Evolutionary conservation across 805 yeast genomes (phyloP).

Genomic region (Geotrichum ghanense): DNA sequence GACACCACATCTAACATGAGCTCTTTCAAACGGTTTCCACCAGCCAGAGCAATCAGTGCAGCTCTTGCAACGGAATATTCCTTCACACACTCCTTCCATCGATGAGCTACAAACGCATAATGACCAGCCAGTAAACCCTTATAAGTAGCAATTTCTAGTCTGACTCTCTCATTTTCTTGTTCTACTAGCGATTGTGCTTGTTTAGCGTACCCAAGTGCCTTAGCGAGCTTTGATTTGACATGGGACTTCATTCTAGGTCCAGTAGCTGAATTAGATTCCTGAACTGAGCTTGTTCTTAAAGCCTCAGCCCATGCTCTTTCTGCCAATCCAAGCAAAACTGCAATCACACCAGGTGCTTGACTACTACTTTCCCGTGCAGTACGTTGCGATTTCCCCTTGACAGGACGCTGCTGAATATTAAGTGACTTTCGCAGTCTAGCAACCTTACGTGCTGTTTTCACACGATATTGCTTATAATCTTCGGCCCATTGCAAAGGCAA

Average conservation of each 20-base stretch:
- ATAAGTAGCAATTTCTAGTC: conserved; percentile 17
- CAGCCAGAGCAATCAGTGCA: conserved; percentile 42
- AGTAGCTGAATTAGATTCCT: conserved; percentile 41
- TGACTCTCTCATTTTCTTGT: conserved; percentile 10
- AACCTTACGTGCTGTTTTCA: conserved; percentile 45
- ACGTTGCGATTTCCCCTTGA: conserved; percentile 39
- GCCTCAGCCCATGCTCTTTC: conserved; percentile 72
- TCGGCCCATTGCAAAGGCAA: conserved; percentile 47
- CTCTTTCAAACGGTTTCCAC: conserved; percentile 17
- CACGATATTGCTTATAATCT: conserved; percentile 62
- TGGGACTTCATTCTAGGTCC: conserved; percentile 33
- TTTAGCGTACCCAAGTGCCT: conserved; percentile 37
- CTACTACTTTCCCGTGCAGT: conserved; percentile 35
- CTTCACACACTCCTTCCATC: conserved; percentile 43
- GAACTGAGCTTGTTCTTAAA: conserved; percentile 44
- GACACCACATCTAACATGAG: conserved; percentile 46
- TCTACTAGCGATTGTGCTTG: conserved; percentile 24
- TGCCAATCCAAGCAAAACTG: conserved; percentile 49
- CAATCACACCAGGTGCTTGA: conserved; percentile 41
- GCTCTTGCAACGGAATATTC: conserved; percentile 52
- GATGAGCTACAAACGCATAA: conserved; percentile 38
- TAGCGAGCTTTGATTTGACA: conserved; percentile 55
- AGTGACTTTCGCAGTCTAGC: conserved; percentile 55
- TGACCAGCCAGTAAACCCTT: conserved; percentile 42
- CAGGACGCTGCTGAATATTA: conserved; percentile 51